Evolutionary conservation across 306 rosid species (phyloP).

Genomic region (Notholithocarpus densiflorus): DNA sequence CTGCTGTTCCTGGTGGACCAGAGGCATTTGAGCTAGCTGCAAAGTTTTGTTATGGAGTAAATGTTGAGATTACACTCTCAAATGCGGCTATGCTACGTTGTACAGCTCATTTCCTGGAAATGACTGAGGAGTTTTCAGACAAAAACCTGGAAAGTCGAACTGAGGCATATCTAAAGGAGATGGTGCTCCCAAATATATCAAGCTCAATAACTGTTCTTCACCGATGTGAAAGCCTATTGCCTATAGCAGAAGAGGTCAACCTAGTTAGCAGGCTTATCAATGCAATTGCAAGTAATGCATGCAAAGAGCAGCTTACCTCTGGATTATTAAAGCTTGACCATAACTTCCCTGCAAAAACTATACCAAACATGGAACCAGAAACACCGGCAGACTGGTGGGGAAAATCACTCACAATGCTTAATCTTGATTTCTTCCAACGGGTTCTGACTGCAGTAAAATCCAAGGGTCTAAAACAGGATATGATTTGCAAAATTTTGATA

Average conservation of each 20-base stretch:
- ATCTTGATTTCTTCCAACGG: conserved; percentile 76
- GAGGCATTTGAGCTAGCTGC: conserved; percentile 92
- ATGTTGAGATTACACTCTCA: conserved; percentile 65
- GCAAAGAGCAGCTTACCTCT: conserved; percentile 90
- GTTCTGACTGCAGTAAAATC: conserved; percentile 76
- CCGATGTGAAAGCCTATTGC: conserved; percentile 71
- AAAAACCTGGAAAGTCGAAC: conserved; percentile 62
- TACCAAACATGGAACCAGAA: conserved; percentile 58
- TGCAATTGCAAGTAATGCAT: conserved; percentile 80
- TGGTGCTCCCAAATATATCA: conserved; percentile 60
- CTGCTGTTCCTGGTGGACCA: conserved; percentile 76
- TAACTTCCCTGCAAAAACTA: conserved; percentile 55
- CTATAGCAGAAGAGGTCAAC: conserved; percentile 72
- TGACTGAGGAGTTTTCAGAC: conserved; percentile 87
- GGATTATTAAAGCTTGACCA: conserved; percentile 84
- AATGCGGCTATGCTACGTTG: conserved; percentile 81
- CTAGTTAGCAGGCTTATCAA: conserved; percentile 72
- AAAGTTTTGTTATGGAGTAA: conserved; percentile 82
- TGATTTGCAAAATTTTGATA: conserved; percentile 84
- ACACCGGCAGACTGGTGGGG: conserved; percentile 99
- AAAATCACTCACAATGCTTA: conserved; percentile 59
- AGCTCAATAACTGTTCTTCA: conserved; percentile 86
- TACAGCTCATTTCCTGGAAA: conserved; percentile 67
- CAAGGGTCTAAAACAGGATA: conserved; percentile 89
- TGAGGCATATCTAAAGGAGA: conserved; percentile 69